phyloP scores from a whole-genome alignment of 192 early-diverging fungal species.

The Lobosporangium transversale region DNA sequence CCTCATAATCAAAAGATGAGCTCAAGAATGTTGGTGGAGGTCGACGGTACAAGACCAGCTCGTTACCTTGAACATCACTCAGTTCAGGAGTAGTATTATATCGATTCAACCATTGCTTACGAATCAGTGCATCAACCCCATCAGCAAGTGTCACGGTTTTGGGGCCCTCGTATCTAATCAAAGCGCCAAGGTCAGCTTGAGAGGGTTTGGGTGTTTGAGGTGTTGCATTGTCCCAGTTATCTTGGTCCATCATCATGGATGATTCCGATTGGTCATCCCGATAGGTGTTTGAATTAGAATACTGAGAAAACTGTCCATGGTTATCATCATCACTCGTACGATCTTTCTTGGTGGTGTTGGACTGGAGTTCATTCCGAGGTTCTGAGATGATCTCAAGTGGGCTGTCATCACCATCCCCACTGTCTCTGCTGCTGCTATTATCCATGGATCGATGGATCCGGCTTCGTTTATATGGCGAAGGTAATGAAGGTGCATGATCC shows the following conservation, averaged over 20 bases:
- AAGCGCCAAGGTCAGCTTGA: constrained; percentile 13
- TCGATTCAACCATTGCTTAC: not conserved
- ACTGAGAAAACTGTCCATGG: not conserved
- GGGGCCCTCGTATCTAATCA: constrained; percentile 45
- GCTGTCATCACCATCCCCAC: not conserved
- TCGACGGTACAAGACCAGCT: constrained; percentile 30
- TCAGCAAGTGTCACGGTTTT: constrained; percentile 32
- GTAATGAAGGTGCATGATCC: constrained; percentile 33
- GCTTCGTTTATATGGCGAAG: constrained; percentile 32
- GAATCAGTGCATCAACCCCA: constrained; percentile 30
- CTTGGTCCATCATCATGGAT: not conserved
- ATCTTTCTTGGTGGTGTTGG: not conserved
- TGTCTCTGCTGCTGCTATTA: not conserved
- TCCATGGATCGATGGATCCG: not conserved
- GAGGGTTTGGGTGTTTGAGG: not conserved
- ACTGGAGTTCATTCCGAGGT: not conserved
- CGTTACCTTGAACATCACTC: constrained; percentile 19
- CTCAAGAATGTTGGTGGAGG: constrained; percentile 10
- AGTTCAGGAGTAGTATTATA: not conserved
- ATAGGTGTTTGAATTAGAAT: not conserved
- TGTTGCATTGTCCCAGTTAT: not conserved
- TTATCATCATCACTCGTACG: no score
- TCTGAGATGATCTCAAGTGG: constrained; percentile 1
- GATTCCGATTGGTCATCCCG: not conserved
- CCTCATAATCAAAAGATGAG: not conserved